These are phyloP conservation scores for Pseudohyphozyma bogoriensis DNA, from an alignment of 768 basidiomycete species.

Conservation along the genomic window DNA sequence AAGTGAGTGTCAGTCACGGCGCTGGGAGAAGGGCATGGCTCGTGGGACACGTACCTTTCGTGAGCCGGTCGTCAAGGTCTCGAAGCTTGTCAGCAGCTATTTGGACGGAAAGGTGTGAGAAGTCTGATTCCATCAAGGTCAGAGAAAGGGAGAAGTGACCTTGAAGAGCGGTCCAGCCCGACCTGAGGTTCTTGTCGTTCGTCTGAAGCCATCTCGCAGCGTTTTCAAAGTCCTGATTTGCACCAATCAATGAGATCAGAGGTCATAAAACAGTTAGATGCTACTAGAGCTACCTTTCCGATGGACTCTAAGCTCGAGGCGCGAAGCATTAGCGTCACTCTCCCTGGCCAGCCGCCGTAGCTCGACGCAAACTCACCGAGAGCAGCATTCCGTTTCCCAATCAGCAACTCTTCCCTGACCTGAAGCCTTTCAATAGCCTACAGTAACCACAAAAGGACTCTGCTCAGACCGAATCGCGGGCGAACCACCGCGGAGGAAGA, in stretches of 20 bases:
- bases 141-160: neutral
- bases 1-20: neutral
- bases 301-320: neutral
- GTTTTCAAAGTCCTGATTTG: constrained; percentile 14
- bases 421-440: constrained; percentile 13
- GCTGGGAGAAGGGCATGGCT: neutral
- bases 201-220: constrained; percentile 12
- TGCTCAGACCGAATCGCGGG: neutral
- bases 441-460: neutral
- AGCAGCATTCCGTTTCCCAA: constrained; percentile 9
- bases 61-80: constrained; percentile 4
- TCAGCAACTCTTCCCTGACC: constrained; percentile 13
- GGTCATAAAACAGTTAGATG: neutral
- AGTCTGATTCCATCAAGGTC: neutral
- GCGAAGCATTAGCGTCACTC: no score
- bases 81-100: constrained; percentile 12
- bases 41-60: no score
- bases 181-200: constrained; percentile 19
- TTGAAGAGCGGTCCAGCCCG: constrained; percentile 19
- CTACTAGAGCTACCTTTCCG: neutral
- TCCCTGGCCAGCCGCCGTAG: no score
- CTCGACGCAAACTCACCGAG: neutral
- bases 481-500: neutral
- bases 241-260: neutral
- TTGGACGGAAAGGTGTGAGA: neutral